Percentiles rank a stretch among this genome's conserved stretches.
These are phyloP conservation scores for Nannochloropsis gaditana DNA, from an alignment of 108 stramenopile genomes.

Conservation along the genomic window DNA sequence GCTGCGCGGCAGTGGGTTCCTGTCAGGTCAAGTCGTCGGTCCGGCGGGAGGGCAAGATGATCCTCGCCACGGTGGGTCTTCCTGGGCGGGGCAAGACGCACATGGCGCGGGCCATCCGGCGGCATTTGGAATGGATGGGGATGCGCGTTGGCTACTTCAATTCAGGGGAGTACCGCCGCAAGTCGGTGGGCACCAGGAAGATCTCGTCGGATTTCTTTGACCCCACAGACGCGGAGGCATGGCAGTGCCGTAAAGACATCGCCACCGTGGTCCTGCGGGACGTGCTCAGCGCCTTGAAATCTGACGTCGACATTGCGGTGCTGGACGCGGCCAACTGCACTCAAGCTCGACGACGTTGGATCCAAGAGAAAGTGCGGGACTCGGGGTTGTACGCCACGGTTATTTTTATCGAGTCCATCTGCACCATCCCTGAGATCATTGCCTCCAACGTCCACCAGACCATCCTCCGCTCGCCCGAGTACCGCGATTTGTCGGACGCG, in stretches of 20 bases:
- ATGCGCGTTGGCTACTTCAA: neutral
- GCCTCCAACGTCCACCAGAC: neutral
- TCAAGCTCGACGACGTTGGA: slow-evolving; percentile 20
- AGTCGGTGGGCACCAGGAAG: neutral
- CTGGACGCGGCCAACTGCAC: slow-evolving; percentile 40
- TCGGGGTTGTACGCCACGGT: slow-evolving; percentile 30
- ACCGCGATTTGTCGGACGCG: neutral
- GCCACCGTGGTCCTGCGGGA: slow-evolving; percentile 24
- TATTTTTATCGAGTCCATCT: slow-evolving; percentile 34
- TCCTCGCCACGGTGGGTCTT: slow-evolving; percentile 29
- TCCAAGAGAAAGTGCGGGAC: slow-evolving; percentile 16
- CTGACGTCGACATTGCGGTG: slow-evolving; percentile 31
- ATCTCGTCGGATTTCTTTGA: neutral
- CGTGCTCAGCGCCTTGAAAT: neutral
- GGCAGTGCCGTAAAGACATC: slow-evolving; percentile 19
- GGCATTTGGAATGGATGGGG: slow-evolving; percentile 41
- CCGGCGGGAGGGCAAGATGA: slow-evolving; percentile 40
- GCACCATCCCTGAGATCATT: neutral
- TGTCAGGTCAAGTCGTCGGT: slow-evolving; percentile 35
- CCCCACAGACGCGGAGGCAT: neutral
- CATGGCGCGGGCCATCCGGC: slow-evolving; percentile 32
- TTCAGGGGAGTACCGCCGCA: neutral
- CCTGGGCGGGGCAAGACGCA: slow-evolving; percentile 40
- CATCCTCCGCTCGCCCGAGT: slow-evolving; percentile 27
- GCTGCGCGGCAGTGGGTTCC: slow-evolving; percentile 35